These are phyloP conservation scores for Capillidium rhysosporum DNA, from an alignment of 371 early-diverging fungal species.

Conservation along the genomic window DNA sequence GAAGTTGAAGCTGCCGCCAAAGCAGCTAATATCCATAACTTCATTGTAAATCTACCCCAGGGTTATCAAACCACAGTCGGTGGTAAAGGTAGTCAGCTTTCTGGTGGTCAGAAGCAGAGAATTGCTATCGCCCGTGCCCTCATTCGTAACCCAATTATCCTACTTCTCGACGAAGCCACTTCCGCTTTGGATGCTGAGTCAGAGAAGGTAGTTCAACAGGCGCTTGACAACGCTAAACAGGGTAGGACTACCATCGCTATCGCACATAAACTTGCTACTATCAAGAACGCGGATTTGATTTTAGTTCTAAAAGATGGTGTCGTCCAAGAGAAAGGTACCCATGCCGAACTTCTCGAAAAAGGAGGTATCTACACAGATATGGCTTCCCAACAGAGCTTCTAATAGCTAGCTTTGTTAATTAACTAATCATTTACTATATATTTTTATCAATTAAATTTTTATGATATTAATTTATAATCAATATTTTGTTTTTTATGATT, in stretches of 20 bases:
- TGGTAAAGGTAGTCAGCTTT: constrained; percentile 40
- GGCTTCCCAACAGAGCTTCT: too few relatives aligned
- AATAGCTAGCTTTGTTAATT: too few relatives aligned
- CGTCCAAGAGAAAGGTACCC: constrained; percentile 65
- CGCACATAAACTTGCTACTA: constrained; percentile 29
- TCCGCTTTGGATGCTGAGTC: constrained; percentile 81
- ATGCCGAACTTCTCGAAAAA: constrained; percentile 35
- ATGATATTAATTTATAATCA: too few relatives aligned
- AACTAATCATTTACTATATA: too few relatives aligned
- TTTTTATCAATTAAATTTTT: too few relatives aligned
- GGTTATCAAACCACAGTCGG: constrained; percentile 65
- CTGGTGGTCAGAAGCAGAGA: constrained; percentile 52
- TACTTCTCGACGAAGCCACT: constrained; percentile 86
- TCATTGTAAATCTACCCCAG: constrained; percentile 34
- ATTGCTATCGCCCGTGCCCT: constrained; percentile 42
- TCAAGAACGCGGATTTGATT: constrained; percentile 59
- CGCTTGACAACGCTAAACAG: constrained; percentile 43
- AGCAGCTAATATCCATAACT: constrained; percentile 55
- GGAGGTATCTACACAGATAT: constrained; percentile 23
- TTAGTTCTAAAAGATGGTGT: constrained; percentile 50
- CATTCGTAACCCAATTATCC: constrained; percentile 49
- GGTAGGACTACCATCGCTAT: background rate
- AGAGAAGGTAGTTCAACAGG: constrained; percentile 31
- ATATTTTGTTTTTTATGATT: too few relatives aligned
- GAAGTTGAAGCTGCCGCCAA: constrained; percentile 34